These are phyloP conservation scores for Calonectria hawksworthii DNA, from an alignment of 2,329 filamentous ascomycete genomes.

Conservation along the genomic window DNA sequence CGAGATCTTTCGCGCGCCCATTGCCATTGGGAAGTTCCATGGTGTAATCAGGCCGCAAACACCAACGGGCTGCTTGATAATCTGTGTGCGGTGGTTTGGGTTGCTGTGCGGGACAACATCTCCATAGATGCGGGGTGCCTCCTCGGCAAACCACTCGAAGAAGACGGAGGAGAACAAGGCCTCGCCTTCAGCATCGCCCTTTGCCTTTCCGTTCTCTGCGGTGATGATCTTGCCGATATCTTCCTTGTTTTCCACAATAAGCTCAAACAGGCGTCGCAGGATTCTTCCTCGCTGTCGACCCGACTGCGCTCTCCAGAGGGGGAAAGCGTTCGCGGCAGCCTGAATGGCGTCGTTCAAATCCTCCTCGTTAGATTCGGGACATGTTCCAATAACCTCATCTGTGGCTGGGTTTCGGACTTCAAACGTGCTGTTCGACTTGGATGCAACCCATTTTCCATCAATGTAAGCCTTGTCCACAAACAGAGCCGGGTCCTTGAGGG, in stretches of 20 bases:
- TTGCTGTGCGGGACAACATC: conserved; percentile 9
- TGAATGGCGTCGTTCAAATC: not conserved
- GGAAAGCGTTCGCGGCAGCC: not conserved
- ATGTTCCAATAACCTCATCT: not conserved
- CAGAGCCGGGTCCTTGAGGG: not conserved
- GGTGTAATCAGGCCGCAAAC: conserved; percentile 50
- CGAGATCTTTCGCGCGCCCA: conserved; percentile 61
- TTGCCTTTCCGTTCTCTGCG: not conserved
- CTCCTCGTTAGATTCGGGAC: not conserved
- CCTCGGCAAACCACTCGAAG: conserved; percentile 8
- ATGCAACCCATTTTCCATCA: not conserved
- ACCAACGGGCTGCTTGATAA: conserved; percentile 44
- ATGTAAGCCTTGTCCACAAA: conserved; percentile 2
- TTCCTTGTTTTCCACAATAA: conserved; percentile 3
- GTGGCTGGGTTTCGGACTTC: not conserved
- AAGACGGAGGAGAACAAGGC: not conserved
- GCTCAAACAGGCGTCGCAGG: not conserved
- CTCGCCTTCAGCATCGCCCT: conserved; percentile 1
- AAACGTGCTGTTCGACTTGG: not conserved
- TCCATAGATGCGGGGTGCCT: conserved; percentile 3
- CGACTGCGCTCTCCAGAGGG: not conserved
- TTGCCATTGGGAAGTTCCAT: conserved; percentile 71
- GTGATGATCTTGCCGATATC: not conserved
- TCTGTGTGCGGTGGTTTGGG: not conserved
- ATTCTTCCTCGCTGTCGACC: not conserved